Conservation (phyloP, 225 moss, liverwort and hornwort genomes). For the Polytrichum commune region DNA sequence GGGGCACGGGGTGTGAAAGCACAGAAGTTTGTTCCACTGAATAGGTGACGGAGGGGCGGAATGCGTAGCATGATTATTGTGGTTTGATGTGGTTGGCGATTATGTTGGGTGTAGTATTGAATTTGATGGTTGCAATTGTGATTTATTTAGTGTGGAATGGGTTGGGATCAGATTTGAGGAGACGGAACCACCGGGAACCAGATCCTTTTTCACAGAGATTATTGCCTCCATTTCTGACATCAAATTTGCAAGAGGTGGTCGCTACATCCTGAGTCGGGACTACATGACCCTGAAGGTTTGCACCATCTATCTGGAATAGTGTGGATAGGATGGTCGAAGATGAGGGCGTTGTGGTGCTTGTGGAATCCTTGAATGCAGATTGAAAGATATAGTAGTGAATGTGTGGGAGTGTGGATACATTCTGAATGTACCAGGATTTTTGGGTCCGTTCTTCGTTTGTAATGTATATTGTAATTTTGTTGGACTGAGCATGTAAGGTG, state of each 20-base stretch:
- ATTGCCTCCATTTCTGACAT: conserved; percentile 99
- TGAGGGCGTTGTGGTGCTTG: too few relatives aligned
- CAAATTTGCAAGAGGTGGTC: conserved; percentile 98
- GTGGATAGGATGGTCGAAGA: too few relatives aligned
- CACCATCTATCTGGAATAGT: not conserved
- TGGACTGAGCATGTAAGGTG: too few relatives aligned
- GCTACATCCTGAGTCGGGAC: conserved; percentile 96
- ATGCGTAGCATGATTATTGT: not conserved
- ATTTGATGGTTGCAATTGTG: too few relatives aligned
- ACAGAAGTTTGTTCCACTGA: not conserved
- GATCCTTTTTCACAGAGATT: conserved; percentile 99
- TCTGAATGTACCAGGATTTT: too few relatives aligned
- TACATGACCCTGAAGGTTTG: conserved; percentile 97
- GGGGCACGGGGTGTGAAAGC: not conserved
- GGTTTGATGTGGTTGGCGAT: not conserved
- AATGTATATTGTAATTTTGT: too few relatives aligned
- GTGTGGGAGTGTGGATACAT: too few relatives aligned
- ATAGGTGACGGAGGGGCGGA: not conserved
- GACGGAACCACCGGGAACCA: conserved; percentile 87
- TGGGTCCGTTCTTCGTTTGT: too few relatives aligned
- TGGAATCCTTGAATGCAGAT: too few relatives aligned
- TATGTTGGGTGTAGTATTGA: too few relatives aligned
- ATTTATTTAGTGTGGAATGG: too few relatives aligned
- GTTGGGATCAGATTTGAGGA: conserved; percentile 78
- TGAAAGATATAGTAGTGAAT: too few relatives aligned